Conservation (phyloP, 2,329 filamentous ascomycete species). For the Dactylellina haptotyla region DNA sequence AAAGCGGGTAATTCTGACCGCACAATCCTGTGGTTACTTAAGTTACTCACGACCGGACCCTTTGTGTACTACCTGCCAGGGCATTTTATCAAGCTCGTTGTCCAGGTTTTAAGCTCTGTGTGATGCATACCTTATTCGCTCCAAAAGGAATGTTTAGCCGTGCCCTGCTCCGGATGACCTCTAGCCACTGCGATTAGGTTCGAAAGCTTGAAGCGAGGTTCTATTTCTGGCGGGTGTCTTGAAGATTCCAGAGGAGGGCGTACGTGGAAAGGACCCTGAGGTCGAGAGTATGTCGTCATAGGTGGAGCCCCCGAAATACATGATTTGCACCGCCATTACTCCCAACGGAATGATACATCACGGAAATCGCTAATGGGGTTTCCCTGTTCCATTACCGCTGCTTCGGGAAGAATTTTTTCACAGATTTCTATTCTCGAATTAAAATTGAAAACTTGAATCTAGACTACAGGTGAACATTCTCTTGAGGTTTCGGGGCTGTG, state of each 20-base stretch:
- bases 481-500: too few species aligned
- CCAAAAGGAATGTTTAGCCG: background rate
- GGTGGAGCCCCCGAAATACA: background rate
- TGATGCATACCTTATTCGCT: background rate
- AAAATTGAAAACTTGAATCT: background rate
- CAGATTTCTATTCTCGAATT: too few species aligned
- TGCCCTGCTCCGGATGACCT: too few species aligned
- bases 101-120: background rate
- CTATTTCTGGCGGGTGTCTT: background rate
- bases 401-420: too few species aligned
- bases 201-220: conserved; percentile 15
- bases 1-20: background rate
- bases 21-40: too few species aligned
- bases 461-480: too few species aligned
- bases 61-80: background rate
- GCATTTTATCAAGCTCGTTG: background rate
- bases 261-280: conserved; percentile 1
- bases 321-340: background rate
- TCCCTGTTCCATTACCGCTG: background rate
- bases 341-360: background rate
- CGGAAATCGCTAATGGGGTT: background rate
- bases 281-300: background rate
- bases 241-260: background rate
- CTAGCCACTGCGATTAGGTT: background rate
- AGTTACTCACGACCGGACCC: too few species aligned